Base-by-base conservation (phyloP, 805 yeast species). In the Ogataea pilisensis region DNA sequence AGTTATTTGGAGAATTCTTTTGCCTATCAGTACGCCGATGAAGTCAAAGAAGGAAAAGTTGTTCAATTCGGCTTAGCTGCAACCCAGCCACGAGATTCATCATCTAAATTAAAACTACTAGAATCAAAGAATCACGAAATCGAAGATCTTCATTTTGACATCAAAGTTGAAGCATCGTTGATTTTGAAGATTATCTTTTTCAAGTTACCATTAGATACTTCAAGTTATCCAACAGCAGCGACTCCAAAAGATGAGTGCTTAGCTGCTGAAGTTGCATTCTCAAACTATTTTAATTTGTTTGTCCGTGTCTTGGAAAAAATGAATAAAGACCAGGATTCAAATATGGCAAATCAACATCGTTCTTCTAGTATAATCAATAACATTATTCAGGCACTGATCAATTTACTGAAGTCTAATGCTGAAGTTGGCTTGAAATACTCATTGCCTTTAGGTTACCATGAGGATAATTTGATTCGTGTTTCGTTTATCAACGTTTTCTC, bases 401-500 rank as follows among this genome's bases (percentile, higher is more conserved):
- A 84, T 48, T 60, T 88, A 38, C 67, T 88, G 34, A 80, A 76
- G 50, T 73, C 86, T 4, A 88, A 88, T 52, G 78, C 82, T 6
- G 88, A 82, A 40, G 80, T 85, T 19, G 95, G 95, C 7, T 65
- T 88, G 51, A 78, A 78, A 38, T 78, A 76, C 58, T 88, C 90
- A 2, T 59, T 87, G 13, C 89, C 93, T 0, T 72, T 87, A 57
- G 93, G 95, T 0, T 85, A 80, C 52, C 86, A 86, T 51, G 73
- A 73, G 18, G 83, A 84, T 55, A 60, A 65, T 12, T 72, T 78
- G 39, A 80, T 86, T 22, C 67, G 93, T 44, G 67, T 82, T 9
- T 78, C 95, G 0, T 85, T 87, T 54, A 68, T 88, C 54, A 81
- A 82, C 42, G 91, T 88, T 2, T 87, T 88, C 49, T 77, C 84